Base-by-base conservation (phyloP, 345 rosid species). In the Gossypium turneri region DNA sequence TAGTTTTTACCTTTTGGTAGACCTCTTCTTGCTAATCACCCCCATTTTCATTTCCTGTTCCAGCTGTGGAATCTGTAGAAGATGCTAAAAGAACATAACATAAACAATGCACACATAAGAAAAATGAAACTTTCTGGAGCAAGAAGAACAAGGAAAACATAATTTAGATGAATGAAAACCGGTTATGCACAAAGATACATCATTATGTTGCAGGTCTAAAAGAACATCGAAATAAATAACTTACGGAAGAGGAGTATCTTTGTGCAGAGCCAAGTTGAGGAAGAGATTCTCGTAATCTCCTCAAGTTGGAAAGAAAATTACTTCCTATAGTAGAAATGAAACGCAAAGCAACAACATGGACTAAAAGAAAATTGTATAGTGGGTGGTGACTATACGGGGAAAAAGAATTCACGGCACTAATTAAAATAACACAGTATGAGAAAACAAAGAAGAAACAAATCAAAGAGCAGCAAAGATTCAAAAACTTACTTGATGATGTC, bases 1-100 rank as follows among this genome's bases (percentile, higher is more conserved):
- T 22, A 77, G 22, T 41, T 56, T 81, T 57, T 81, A 92, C 98
- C 97, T 94, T 91, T 75, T 89, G 95, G 73, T 76, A 90, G 77
- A 83, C 84, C 83, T 94, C 98, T 84, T 92, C 98, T 85, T 89
- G 97, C 97, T 93, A 91, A 79, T 92, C 98, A 75, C 80, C 88
- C 48, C 92, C 94, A 70, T 79, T 90, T 75, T 82, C 82, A 76
- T 62, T 47, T 17, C 45, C 94, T 15, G 92, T 84, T 85, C 89
- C 91, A 73, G 88, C 84, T 15, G 92, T 84, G 44, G 97, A 86
- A 66, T 44, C 70, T 44, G 45, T 34, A 5, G 38, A 44, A 44
- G 53, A 64, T 11, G 52, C 70, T 65, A 65, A 65, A 81, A 83
- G 83, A 72, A 81, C 72, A 63, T 47, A 34, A 76, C 20, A 76